phyloP scores from a whole-genome alignment of 176 grass and related monocot species.

The Aegilops sharonensis region DNA sequence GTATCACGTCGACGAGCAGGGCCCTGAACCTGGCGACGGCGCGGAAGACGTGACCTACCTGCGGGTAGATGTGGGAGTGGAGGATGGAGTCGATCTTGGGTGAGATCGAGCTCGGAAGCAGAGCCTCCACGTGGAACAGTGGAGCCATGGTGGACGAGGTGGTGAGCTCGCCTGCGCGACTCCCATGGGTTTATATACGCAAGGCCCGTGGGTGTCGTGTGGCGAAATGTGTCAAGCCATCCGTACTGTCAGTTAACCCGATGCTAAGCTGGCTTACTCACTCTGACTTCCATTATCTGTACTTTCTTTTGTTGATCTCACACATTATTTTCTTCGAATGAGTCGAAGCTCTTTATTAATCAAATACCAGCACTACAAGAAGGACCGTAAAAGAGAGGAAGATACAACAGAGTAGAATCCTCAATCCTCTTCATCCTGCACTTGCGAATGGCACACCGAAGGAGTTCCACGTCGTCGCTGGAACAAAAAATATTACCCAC shows the following conservation, averaged over 20 bases:
- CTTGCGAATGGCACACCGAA: too few species aligned
- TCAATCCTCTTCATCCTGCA: too few species aligned
- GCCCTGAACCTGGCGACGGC: constrained; percentile 58
- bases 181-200: neutral
- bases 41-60: constrained; percentile 44
- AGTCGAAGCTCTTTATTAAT: too few species aligned
- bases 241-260: neutral
- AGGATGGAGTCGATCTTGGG: constrained; percentile 49
- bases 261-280: neutral
- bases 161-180: neutral
- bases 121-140: constrained; percentile 33
- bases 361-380: too few species aligned
- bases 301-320: too few species aligned
- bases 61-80: constrained; percentile 52
- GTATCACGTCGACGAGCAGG: constrained; percentile 32
- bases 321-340: neutral
- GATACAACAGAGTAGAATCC: too few species aligned
- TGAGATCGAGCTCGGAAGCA: constrained; percentile 47
- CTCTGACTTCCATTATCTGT: neutral
- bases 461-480: too few species aligned
- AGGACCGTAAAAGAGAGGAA: too few species aligned
- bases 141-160: neutral
- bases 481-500: too few species aligned
- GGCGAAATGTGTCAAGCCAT: constrained; percentile 16
- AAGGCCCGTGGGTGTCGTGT: neutral